Conservation (phyloP, 805 yeast genomes). For the Wilhelminamyces savonicus region DNA sequence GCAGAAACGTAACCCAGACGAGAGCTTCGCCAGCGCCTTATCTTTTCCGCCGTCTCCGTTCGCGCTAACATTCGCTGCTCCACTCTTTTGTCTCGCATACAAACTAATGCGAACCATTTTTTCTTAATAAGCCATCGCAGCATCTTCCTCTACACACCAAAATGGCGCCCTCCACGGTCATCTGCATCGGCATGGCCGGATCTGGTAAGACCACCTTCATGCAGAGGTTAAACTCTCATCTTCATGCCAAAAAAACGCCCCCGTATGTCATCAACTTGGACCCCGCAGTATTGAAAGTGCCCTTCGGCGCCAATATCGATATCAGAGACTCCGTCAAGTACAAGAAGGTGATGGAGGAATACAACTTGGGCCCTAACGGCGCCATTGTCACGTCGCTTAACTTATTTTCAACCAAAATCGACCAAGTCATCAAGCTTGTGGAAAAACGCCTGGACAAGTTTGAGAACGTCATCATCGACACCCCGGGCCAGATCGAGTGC, state of each 20-base stretch:
- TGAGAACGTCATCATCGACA: slow-evolving; percentile 79
- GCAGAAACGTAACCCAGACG: too few species aligned
- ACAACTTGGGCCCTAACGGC: slow-evolving; percentile 95
- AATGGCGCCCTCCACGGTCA: slow-evolving; percentile 19
- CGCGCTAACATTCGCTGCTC: too few species aligned
- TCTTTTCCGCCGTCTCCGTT: too few species aligned
- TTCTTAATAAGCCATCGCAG: too few species aligned
- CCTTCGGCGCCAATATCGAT: slow-evolving; percentile 91
- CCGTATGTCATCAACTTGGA: slow-evolving; percentile 94
- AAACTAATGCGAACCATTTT: too few species aligned
- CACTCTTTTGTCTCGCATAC: too few species aligned
- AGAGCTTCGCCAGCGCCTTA: too few species aligned
- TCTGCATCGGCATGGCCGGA: slow-evolving; percentile 49
- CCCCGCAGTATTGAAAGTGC: slow-evolving; percentile 94
- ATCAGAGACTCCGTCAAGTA: slow-evolving; percentile 94
- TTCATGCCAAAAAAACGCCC: slow-evolving; percentile 63
- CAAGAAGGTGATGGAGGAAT: slow-evolving; percentile 93
- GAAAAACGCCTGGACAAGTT: slow-evolving; percentile 62
- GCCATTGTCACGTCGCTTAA: slow-evolving; percentile 95
- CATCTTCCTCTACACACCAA: too few species aligned
- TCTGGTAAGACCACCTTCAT: slow-evolving; percentile 97
- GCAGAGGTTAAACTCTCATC: slow-evolving; percentile 88
- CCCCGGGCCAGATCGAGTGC: slow-evolving; percentile 99
- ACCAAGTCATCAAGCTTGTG: slow-evolving; percentile 82
- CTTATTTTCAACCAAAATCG: slow-evolving; percentile 89